Base-by-base conservation (phyloP, 495 filamentous ascomycete genomes). In the Sordaria brevicollis region DNA sequence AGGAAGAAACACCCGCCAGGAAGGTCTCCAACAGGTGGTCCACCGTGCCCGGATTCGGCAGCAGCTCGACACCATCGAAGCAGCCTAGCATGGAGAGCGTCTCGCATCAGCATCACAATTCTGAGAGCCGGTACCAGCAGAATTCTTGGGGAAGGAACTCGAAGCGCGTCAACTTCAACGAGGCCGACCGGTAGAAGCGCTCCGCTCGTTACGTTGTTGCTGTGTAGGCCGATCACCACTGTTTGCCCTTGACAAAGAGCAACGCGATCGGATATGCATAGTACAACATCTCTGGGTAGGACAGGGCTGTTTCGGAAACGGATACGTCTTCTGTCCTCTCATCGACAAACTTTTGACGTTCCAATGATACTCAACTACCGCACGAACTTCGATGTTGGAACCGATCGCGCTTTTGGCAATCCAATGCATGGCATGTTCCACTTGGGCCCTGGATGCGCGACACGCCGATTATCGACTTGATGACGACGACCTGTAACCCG, bases 11-110 rank as follows among this genome's bases (percentile, higher is more conserved):
- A 25, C 29, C 31, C 3, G 70, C 72, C 17, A 71, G 73, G 69
- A 84, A 81, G 79, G 77, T 76, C 62, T 68, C 83, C 66, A 81
- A 81, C 74, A 74, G 83, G 43, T 82, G 83, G 78, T 82, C 81
- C 31, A 78, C 78, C 17, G 83, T 85, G 78, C 81, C 83, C 4
- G 82, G 82, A 66, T 85, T 85, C 43, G 81, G 81, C 65, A 80
- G 79, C 21, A 67, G 13, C 62, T 65, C 73, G 3, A 70, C 49
- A 31, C 49, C 49, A 11, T 31, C 49, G 49, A 62, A 31, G 25
- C 49, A 62, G 25, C 49, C 49, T 33, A 62, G 49, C 49, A 62
- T 62, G 49, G 49, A 62, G 49, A 62, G 25, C 49, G 49, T 62
- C 29, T 62, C 49, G 25, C 13, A 31, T 25, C 25, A 62, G 49